Percentiles rank a stretch among this genome's conserved stretches.
Evolutionary conservation across 257 asterid genomes (phyloP).

Genomic region (Rubia yunnanensis): DNA sequence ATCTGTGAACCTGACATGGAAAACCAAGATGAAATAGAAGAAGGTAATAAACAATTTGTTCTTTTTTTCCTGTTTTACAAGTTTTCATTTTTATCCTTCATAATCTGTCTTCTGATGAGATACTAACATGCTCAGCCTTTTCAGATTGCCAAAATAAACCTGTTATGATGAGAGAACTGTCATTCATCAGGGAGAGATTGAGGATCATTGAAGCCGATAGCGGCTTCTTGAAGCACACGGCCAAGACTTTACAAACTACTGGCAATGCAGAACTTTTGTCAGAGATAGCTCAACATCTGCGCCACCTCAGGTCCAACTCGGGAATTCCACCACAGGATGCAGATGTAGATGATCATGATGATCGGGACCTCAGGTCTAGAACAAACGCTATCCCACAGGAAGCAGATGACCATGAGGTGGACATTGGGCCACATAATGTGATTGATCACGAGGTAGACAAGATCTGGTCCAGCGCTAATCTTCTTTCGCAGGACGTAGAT

Average conservation of each 20-base stretch:
- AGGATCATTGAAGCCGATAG: constrained; percentile 80
- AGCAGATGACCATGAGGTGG: no score
- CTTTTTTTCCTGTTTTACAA: not conserved
- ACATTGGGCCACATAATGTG: no score
- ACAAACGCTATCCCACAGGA: no score
- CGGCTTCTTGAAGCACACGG: constrained; percentile 75
- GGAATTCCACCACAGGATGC: not conserved
- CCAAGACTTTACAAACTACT: constrained; percentile 65
- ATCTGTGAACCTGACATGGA: constrained; percentile 12
- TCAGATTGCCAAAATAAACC: constrained; percentile 28
- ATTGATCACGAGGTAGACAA: no score
- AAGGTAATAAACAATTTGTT: constrained; percentile 24
- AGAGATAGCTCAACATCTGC: constrained; percentile 77
- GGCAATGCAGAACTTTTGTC: constrained; percentile 64
- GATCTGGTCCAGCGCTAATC: no score
- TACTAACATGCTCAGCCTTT: not conserved
- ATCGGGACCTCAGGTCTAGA: no score
- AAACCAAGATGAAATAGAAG: constrained; percentile 20
- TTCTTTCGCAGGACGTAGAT: no score
- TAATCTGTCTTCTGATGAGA: not conserved
- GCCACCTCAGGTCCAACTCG: constrained; percentile 23
- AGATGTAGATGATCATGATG: not conserved
- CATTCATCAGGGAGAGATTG: constrained; percentile 50
- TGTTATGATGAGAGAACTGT: constrained; percentile 50
- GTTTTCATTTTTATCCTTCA: not conserved